A percentile compares a stretch with the other conserved stretches of the same genome.
phyloP scores from a whole-genome alignment of 176 grass and related monocot species.

The Urochloa ruziziensis region DNA sequence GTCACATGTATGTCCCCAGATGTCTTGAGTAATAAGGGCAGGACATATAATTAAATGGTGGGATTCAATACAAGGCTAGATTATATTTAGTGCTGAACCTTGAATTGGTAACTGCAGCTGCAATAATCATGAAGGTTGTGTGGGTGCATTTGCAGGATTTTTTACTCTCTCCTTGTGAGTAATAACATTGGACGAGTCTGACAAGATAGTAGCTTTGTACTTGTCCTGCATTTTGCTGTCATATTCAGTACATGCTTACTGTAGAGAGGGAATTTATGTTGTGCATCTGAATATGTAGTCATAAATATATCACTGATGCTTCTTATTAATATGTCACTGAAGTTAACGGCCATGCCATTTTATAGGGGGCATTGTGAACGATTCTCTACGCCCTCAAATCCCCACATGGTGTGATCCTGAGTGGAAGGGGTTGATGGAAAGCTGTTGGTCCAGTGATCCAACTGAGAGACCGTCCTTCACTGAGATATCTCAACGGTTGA shows the following conservation, averaged over 20 bases:
- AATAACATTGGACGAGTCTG: neutral
- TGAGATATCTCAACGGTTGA: constrained; percentile 88
- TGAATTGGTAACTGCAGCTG: constrained; percentile 13
- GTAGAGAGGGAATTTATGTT: constrained; percentile 5
- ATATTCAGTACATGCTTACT: constrained; percentile 7
- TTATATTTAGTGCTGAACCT: constrained; percentile 19
- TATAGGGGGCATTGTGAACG: constrained; percentile 81
- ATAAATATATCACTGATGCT: constrained; percentile 8
- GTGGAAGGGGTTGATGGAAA: constrained; percentile 94
- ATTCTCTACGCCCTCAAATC: constrained; percentile 80
- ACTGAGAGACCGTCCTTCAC: constrained; percentile 81
- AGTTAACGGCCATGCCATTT: constrained; percentile 22
- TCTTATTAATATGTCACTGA: neutral
- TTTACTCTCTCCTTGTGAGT: neutral
- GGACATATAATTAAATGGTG: too few species aligned
- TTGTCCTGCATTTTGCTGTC: neutral
- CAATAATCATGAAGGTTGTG: neutral
- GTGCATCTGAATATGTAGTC: constrained; percentile 21
- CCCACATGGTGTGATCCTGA: constrained; percentile 99
- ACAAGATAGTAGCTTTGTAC: neutral
- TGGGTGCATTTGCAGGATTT: neutral
- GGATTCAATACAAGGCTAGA: too few species aligned
- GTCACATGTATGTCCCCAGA: neutral
- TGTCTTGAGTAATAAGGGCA: constrained; percentile 2
- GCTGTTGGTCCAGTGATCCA: constrained; percentile 82